Base-by-base conservation (phyloP, 176 grass and related monocot genomes). In the Lolium multiflorum region DNA sequence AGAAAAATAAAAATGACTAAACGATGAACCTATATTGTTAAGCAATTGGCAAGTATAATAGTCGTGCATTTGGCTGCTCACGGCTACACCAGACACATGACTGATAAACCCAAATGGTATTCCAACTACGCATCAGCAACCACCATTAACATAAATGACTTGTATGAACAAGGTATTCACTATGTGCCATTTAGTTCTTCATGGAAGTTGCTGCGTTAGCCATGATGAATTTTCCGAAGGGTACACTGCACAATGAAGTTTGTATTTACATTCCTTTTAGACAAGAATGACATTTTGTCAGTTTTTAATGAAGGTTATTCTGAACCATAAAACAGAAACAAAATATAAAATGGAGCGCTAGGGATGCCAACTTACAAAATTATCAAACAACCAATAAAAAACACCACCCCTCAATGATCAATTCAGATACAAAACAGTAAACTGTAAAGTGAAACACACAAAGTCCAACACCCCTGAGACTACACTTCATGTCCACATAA, bases 11-110 rank as follows among this genome's bases (percentile, higher is more conserved):
- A 70, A 76, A 76, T 54, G 16, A 54, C 48, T 17, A 7, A 18
- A 31, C 47, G 52, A 1, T 75, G 72, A 75, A 31, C 20, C 43
- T 44, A 71, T 7, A 74, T 4, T 49, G 44, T 8, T 12, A 74
- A 24, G 44, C 6, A 49, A 13, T 51, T 13, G 3, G 24, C 71
- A 51, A 51, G 22, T 51, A 51, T 74, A 28, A 28, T 28, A 28
- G 71, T 49, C 49, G 43, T 51, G 22, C 51, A 74, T 74, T 74
- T 74, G 41, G n/a, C 69, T 72, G 11, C 69, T 72, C 20, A 11
- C 20, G 28, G 28, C 28, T 28, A 28, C 28, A 28, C 28, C 28
- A 28, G 28, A 28, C 28, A 28, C 28, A 28, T 28, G 28, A 28
- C 28, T 28, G 28, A 28, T 28, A 28, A 28, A 28, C 28, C 28